A percentile compares a stretch with the other conserved stretches of the same genome.
These are phyloP conservation scores for Anthracocystis setariae DNA, from an alignment of 1,284 basidiomycete species.

Conservation along the genomic window DNA sequence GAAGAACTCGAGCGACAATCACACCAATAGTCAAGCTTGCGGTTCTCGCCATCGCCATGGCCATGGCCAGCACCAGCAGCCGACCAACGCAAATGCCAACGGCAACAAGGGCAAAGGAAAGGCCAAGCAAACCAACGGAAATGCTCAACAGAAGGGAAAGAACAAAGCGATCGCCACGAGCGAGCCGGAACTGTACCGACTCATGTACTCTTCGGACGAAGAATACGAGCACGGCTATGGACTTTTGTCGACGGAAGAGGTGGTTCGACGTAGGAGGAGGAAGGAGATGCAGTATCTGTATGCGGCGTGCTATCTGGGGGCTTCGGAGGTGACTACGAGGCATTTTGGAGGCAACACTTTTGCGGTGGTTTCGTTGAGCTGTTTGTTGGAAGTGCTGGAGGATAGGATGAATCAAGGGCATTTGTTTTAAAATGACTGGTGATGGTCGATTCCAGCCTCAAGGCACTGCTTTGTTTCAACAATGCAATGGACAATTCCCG, in stretches of 20 bases:
- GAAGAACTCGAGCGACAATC: conserved; percentile 1
- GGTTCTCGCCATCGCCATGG: neutral
- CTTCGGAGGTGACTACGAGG: conserved; percentile 11
- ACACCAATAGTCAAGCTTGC: neutral
- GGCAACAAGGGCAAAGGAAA: conserved; percentile 7
- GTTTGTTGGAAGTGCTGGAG: conserved; percentile 27
- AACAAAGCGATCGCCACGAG: conserved; percentile 13
- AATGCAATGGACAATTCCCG: neutral
- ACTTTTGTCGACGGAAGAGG: conserved; percentile 1
- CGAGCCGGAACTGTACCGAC: conserved; percentile 9
- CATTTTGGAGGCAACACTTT: conserved; percentile 38
- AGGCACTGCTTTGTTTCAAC: too few relatives aligned
- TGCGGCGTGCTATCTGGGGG: conserved; percentile 27
- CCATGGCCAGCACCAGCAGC: neutral
- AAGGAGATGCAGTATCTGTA: conserved; percentile 31
- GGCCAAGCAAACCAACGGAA: neutral
- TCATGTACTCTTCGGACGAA: conserved; percentile 11
- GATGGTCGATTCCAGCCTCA: too few relatives aligned
- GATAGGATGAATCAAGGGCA: conserved; percentile 9
- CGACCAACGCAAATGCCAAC: conserved; percentile 1
- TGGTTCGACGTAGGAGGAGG: conserved; percentile 3
- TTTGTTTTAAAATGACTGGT: too few relatives aligned
- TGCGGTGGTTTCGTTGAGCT: conserved; percentile 30
- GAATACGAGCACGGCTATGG: conserved; percentile 9
- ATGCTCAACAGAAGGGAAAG: conserved; percentile 7